A percentile compares a stretch with the other conserved stretches of the same genome.
Conservation (phyloP, 352 stramenopile genomes). For the Phytophthora hybrid region DNA sequence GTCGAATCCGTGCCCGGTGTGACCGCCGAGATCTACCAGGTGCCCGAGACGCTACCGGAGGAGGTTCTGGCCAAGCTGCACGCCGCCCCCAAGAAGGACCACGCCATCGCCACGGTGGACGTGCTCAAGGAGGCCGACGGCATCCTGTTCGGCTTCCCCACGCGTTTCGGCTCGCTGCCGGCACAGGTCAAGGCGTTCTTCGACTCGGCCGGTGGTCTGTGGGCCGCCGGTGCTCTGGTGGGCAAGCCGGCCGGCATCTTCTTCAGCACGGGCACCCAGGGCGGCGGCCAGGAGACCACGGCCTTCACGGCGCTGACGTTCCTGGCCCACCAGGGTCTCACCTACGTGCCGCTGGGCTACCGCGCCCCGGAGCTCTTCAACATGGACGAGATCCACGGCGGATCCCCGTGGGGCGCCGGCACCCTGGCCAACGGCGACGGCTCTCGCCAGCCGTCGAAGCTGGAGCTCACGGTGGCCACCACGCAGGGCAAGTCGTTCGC, state of each 20-base stretch:
- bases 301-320: conserved; percentile 40
- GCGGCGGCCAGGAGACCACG: conserved; percentile 38
- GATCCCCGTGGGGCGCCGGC: conserved; percentile 36
- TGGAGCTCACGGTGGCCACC: conserved; percentile 82
- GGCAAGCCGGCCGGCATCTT: conserved; percentile 41
- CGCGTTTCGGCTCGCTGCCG: conserved; percentile 37
- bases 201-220: conserved; percentile 37
- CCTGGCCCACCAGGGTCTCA: conserved; percentile 36
- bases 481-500: not conserved
- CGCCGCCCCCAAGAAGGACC: conserved; percentile 16
- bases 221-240: conserved; percentile 31
- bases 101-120: conserved; percentile 2
- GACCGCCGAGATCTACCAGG: conserved; percentile 35
- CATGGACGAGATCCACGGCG: conserved; percentile 41
- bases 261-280: conserved; percentile 40
- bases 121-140: conserved; percentile 37
- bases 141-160: conserved; percentile 43
- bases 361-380: conserved; percentile 13
- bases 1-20: conserved; percentile 33
- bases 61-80: conserved; percentile 1
- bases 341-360: conserved; percentile 28
- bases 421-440: conserved; percentile 32
- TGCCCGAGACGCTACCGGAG: conserved; percentile 29
- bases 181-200: conserved; percentile 41
- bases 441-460: conserved; percentile 69